Conservation (phyloP, 352 stramenopile species). For the Pythium biforme region DNA sequence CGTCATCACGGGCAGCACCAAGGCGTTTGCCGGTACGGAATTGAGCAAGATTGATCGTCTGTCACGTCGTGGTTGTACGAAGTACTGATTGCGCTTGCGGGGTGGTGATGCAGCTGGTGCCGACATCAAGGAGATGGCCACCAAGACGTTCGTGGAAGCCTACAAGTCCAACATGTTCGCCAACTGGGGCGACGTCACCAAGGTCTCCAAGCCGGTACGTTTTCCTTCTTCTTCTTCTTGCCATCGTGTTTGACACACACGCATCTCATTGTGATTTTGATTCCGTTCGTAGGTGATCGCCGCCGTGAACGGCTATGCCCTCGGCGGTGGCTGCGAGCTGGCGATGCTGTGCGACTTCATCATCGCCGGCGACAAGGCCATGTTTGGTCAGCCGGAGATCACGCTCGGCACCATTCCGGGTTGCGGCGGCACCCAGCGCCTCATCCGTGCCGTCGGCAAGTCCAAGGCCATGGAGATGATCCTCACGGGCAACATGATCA, state of each 20-base stretch:
- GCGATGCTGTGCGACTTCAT: slow-evolving; percentile 99
- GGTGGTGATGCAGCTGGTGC: slow-evolving; percentile 68
- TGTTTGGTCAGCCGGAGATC: slow-evolving; percentile 99
- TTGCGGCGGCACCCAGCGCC: slow-evolving; percentile 94
- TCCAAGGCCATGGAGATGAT: slow-evolving; percentile 99
- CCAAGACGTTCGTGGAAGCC: slow-evolving; percentile 90
- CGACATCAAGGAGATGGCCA: slow-evolving; percentile 97
- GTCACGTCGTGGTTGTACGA: neutral
- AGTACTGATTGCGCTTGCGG: neutral
- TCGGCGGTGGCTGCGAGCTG: slow-evolving; percentile 97
- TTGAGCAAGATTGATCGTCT: neutral
- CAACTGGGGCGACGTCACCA: slow-evolving; percentile 95
- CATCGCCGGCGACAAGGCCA: slow-evolving; percentile 94
- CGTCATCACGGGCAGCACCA: slow-evolving; percentile 95
- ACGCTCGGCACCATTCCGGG: slow-evolving; percentile 98
- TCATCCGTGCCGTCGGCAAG: slow-evolving; percentile 97
- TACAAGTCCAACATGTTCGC: slow-evolving; percentile 97
- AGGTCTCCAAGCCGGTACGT: slow-evolving; percentile 90
- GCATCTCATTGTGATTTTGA: neutral
- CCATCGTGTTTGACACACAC: no score
- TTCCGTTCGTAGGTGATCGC: slow-evolving; percentile 76
- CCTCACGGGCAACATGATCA: slow-evolving; percentile 97
- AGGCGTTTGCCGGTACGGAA: slow-evolving; percentile 90
- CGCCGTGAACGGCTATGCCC: slow-evolving; percentile 97
- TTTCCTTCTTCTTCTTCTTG: neutral